A percentile compares a stretch with the other conserved stretches of the same genome.
These are phyloP conservation scores for Rhodotorula sp. DNA, from an alignment of 1,284 basidiomycete genomes.

Conservation along the genomic window DNA sequence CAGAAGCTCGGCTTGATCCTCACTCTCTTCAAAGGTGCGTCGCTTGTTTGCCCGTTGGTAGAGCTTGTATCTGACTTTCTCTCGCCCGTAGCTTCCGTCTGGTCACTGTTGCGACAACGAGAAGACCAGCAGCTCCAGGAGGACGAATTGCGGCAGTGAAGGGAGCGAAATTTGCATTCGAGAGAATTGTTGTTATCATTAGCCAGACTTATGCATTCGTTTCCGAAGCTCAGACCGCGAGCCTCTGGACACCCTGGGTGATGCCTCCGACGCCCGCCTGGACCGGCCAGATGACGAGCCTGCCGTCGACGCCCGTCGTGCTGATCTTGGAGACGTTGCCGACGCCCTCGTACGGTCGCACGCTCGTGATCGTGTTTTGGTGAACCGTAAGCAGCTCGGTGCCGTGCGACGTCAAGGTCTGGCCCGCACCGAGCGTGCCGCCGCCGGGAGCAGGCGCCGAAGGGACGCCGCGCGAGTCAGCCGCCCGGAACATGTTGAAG, in stretches of 20 bases:
- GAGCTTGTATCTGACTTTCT: constrained; percentile 1
- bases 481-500: constrained; percentile 91
- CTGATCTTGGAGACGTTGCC: constrained; percentile 66
- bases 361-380: constrained; percentile 96
- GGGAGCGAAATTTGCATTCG: background rate
- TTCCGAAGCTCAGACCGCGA: constrained; percentile 24
- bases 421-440: constrained; percentile 46
- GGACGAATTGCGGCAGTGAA: constrained; percentile 41
- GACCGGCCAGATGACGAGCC: constrained; percentile 87
- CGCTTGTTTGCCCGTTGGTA: constrained; percentile 32
- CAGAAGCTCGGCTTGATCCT: constrained; percentile 92
- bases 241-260: constrained; percentile 21
- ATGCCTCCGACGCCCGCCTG: constrained; percentile 47
- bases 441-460: constrained; percentile 50
- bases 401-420: constrained; percentile 52
- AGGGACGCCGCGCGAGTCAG: constrained; percentile 78
- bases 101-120: constrained; percentile 74
- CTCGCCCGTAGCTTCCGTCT: constrained; percentile 75
- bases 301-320: constrained; percentile 93
- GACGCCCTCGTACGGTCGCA: constrained; percentile 68
- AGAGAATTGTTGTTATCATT: constrained; percentile 3
- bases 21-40: constrained; percentile 63
- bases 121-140: constrained; percentile 64
- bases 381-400: constrained; percentile 84
- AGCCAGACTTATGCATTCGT: background rate